Base-by-base conservation (phyloP, 116 monocot genomes). In the Iris pallida region DNA sequence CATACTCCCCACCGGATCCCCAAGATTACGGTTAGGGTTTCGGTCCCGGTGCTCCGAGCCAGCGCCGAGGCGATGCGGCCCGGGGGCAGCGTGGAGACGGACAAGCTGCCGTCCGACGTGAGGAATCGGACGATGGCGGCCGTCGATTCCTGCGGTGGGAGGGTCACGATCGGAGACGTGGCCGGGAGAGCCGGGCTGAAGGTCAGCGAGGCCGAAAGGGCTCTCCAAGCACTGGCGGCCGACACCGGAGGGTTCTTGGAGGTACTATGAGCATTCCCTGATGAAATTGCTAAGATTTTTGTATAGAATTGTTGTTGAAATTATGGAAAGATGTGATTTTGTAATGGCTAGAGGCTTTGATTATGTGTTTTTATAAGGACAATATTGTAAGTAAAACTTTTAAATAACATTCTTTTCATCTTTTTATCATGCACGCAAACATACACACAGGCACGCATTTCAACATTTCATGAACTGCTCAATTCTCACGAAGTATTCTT, bases 161-260 rank as follows among this genome's bases (percentile, higher is more conserved):
- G 92, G 74, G 97, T 97, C 56, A 97, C 92, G 47, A 81, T 88
- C 16, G 97, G 97, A 20, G 97, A 97, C 54, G 92, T 97, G 56
- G 77, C 92, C 5, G 73, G 84, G 16, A 65, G 66, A 53, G 83
- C 92, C 6, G 97, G 97, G 47, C 68, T 97, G 10, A 87, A 97
- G 82, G 14, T 92, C 53, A 65, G 71, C 14, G 85, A 90, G 79
- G 83, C 92, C 1, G 92, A 97, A 76, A 81, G 70, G 59, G 87
- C 97, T 47, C 90, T 97, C 3, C 97, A 97, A 75, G 97, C 97
- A 1, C 76, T 97, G 20, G 97, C 97, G 0, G 82, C 97, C 0
- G 97, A 97, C 73, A 85, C 97, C 20, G 78, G 75, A 11, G 97
- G 97, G 60, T 97, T 97, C 75, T 68, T 97, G 62, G 97, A 97